Evolutionary conservation across 2,329 filamentous ascomycete genomes (phyloP).

Genomic region (Lizonia empirigonia): DNA sequence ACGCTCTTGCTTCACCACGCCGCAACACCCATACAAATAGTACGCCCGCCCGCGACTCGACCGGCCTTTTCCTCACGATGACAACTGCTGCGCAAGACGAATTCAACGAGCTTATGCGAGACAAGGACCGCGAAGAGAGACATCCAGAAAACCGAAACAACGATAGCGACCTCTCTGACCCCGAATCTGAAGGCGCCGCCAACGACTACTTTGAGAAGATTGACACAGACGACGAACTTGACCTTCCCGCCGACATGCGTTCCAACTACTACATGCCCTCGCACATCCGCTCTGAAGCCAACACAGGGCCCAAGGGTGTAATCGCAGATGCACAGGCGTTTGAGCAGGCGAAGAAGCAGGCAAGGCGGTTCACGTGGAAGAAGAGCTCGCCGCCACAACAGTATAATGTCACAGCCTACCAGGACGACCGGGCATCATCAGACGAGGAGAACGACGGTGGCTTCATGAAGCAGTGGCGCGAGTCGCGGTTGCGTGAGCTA

Average conservation of each 20-base stretch:
- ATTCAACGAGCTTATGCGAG: conserved; percentile 57
- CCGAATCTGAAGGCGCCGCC: conserved; percentile 56
- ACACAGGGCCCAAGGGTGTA: conserved; percentile 84
- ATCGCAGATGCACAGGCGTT: conserved; percentile 83
- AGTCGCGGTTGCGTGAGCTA: conserved; percentile 78
- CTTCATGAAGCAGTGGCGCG: conserved; percentile 86
- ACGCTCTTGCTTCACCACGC: conserved; percentile 13
- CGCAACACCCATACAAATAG: conserved; percentile 21
- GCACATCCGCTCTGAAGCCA: conserved; percentile 68
- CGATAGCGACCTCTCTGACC: conserved; percentile 68
- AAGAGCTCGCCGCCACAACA: conserved; percentile 28
- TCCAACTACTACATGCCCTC: conserved; percentile 62
- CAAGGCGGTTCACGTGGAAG: conserved; percentile 43
- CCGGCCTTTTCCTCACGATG: conserved; percentile 43
- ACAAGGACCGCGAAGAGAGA: conserved; percentile 50
- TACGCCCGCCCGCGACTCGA: conserved; percentile 10
- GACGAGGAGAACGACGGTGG: conserved; percentile 74
- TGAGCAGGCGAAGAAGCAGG: conserved; percentile 63
- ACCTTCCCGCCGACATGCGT: conserved; percentile 59
- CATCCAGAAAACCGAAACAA: conserved; percentile 57
- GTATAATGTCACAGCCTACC: conserved; percentile 48
- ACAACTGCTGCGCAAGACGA: conserved; percentile 56
- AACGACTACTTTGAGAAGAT: conserved; percentile 64
- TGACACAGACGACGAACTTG: conserved; percentile 56
- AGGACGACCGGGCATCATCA: conserved; percentile 54